Evolutionary conservation across 208 protist species (phyloP), one percentile per base, ranked within the genome.

Genomic region (Leishmania major): DNA sequence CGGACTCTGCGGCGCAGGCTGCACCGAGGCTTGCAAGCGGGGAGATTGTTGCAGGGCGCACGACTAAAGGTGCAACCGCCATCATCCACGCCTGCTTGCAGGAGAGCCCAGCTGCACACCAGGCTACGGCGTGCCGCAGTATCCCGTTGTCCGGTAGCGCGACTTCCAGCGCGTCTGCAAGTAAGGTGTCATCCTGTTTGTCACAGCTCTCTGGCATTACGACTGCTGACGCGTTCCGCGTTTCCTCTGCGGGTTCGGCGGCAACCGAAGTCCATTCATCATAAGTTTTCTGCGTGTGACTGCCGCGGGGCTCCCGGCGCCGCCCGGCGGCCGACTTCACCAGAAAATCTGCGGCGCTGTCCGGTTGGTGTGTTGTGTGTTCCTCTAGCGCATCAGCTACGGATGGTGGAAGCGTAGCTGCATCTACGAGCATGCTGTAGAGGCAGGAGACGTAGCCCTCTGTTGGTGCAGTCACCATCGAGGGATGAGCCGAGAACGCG

Each of bases 101-200:
- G 49, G 88, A 83, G 51, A 93, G 80, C 37, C 62, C 71, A 51
- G 74, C 64, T 15, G 86, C 79, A 64, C 77, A 66, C 72, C 74
- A 81, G 25, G 74, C 76, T 47, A 88, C 69, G 43, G 84, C 79
- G 49, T 79, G 85, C 8, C 85, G 79, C 35, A 83, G 72, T 19
- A 86, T 79, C 37, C 85, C 85, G 66, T 77, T 73, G 60, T 88
- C 85, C 15, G 81, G 77, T 22, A 88, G 77, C 40, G 77, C 75
- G 4, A 55, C 76, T 35, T 91, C 87, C 6, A 84, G n/a, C 45
- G 66, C 51, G 45, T 84, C 78, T 15, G 49, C 72, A 25, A 62
- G 64, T 40, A 77, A 43, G 28, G 51, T 59, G 72, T 57, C 72
- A 25, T 62, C 72, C 31, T 75, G 59, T 28, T 35, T 62, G 25